Evolutionary conservation across 345 rosid species (phyloP).

Genomic region (Hypericum perforatum): DNA sequence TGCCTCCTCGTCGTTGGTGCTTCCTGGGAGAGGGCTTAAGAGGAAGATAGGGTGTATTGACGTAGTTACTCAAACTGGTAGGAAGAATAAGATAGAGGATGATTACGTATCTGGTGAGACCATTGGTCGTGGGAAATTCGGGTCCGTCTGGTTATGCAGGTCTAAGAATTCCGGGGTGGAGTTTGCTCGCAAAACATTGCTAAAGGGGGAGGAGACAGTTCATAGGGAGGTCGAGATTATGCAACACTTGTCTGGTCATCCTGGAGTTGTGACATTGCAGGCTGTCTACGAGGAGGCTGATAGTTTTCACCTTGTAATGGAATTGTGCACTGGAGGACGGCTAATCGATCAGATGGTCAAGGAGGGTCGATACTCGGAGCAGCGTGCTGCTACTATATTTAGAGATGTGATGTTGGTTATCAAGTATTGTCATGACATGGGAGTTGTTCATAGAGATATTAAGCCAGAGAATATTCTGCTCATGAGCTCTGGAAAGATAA

Average conservation of each 20-base stretch:
- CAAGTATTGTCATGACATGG: background rate
- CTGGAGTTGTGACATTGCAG: background rate
- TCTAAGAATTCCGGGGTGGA: conserved; percentile 48
- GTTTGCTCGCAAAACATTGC: conserved; percentile 75
- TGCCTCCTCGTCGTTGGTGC: conserved; percentile 55
- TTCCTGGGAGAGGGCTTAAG: conserved; percentile 79
- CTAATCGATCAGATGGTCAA: background rate
- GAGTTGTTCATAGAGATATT: conserved; percentile 1
- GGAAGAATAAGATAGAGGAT: conserved; percentile 75
- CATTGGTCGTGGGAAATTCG: conserved; percentile 79
- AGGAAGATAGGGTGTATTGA: conserved; percentile 97
- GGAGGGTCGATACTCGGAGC: background rate
- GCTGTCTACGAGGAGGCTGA: background rate
- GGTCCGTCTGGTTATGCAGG: conserved; percentile 68
- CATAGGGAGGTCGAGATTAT: conserved; percentile 2
- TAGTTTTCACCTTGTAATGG: background rate
- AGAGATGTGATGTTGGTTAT: background rate
- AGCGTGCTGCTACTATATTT: background rate
- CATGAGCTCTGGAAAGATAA: conserved; percentile 49
- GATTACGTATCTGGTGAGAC: conserved; percentile 50
- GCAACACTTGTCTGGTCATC: conserved; percentile 3
- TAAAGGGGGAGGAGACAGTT: background rate
- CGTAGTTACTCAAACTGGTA: conserved; percentile 58
- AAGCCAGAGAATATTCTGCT: conserved; percentile 3
- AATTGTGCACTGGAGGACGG: background rate